Base-by-base conservation (phyloP, 2,329 filamentous ascomycete species). In the Fusarium paranaense region DNA sequence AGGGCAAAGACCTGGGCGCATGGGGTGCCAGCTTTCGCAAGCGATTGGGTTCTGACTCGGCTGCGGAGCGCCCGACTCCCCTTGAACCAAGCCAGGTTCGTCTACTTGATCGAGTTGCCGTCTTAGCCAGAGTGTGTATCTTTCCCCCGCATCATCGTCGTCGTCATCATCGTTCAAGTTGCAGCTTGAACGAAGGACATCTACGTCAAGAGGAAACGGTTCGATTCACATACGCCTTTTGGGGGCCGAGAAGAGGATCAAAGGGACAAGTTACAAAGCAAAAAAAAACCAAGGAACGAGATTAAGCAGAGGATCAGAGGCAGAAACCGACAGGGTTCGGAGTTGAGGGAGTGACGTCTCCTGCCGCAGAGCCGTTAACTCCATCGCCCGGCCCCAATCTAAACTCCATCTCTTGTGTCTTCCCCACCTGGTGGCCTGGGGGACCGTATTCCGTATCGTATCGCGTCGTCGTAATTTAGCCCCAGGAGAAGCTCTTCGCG, bases 11-110 rank as follows among this genome's bases (percentile, higher is more conserved):
- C 10, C 25, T 38, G 16, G 16, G n/a, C 7, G 58, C 32, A 64
- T n/a, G 42, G 40, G 32, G 52, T 57, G 22, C 13, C 37, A 61
- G 37, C 13, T 42, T 27, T 32, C 25, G 27, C 50, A 37, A 54
- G 61, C 57, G 71, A 74, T 74, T 74, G 71, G 71, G 71, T 74
- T 74, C 71, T 74, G 71, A 74, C 71, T 66, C 64, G 67, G 64
- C 62, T 71, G 62, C 62, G 47, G 60, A 71, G 63, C 71, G 67
- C 71, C 71, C 71, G 60, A 47, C 35, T 33, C 42, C 42, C 37
- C 67, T 63, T 58, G 57, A 59, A 20, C 37, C 25, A 57, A 73
- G 71, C 71, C 67, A 71, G 67, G 67, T 54, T 62, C 56, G 22
- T 18, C 25, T 16, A 6, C 13, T 30, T 10, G 14, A 6, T 10